Conservation (phyloP, 1,284 basidiomycete species). For the Singerocomus rubriflavus region DNA sequence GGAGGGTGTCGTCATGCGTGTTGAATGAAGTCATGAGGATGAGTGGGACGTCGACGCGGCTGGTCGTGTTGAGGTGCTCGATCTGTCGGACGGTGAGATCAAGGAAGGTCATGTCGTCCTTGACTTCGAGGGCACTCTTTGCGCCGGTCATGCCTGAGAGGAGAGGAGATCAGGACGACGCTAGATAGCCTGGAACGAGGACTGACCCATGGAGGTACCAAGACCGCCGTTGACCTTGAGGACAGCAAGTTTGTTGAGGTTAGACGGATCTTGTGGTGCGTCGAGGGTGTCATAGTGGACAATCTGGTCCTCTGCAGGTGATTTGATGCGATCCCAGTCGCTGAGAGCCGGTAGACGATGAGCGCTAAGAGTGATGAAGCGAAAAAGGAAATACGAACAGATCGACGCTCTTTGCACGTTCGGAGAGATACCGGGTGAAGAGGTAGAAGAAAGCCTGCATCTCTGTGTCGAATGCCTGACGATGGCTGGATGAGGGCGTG, state of each 20-base stretch:
- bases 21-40: constrained; percentile 99
- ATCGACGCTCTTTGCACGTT: constrained; percentile 92
- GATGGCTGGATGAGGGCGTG: constrained; percentile 11
- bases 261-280: constrained; percentile 57
- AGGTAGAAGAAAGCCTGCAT: constrained; percentile 99
- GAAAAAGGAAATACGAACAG: constrained; percentile 62
- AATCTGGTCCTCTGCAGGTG: constrained; percentile 91
- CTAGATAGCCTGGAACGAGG: neutral
- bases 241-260: constrained; percentile 94
- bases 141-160: constrained; percentile 84
- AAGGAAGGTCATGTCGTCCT: constrained; percentile 99
- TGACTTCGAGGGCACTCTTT: constrained; percentile 89
- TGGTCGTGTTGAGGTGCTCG: constrained; percentile 79
- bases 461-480: constrained; percentile 91
- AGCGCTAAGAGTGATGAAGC: constrained; percentile 5
- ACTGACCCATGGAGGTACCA: constrained; percentile 91
- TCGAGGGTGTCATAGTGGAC: constrained; percentile 81
- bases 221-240: constrained; percentile 99
- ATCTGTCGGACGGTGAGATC: constrained; percentile 97
- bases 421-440: constrained; percentile 96
- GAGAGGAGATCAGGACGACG: constrained; percentile 12
- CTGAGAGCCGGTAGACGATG: constrained; percentile 42
- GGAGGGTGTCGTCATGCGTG: constrained; percentile 94
- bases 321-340: constrained; percentile 97
- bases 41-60: constrained; percentile 85